Conservation (phyloP, 192 early-diverging fungal genomes). For the Backusella morwellensis region DNA sequence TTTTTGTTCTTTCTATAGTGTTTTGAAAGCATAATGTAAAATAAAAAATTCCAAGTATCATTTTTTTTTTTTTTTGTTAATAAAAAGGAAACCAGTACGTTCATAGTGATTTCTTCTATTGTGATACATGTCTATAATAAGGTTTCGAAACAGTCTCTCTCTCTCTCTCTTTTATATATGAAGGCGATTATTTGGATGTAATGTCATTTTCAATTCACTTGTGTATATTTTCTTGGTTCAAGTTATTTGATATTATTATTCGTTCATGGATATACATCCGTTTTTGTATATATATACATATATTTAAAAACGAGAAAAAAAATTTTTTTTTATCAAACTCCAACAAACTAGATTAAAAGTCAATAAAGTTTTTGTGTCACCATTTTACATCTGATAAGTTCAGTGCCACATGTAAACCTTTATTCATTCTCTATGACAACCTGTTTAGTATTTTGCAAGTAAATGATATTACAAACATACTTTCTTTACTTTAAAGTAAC, state of each 20-base stretch:
- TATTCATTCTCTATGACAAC: background rate
- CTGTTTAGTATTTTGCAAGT: background rate
- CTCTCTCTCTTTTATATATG: background rate
- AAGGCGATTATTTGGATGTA: background rate
- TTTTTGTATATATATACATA: background rate
- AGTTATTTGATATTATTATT: background rate
- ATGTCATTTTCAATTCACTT: background rate
- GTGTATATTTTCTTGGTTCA: background rate
- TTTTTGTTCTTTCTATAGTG: too few relatives aligned
- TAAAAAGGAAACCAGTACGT: too few relatives aligned
- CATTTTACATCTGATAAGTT: background rate
- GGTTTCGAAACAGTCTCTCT: background rate
- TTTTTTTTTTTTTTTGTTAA: too few relatives aligned
- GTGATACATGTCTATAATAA: background rate
- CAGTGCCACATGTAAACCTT: background rate
- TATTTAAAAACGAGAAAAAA: background rate
- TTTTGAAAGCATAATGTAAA: too few relatives aligned
- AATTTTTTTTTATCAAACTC: background rate
- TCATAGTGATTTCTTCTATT: too few relatives aligned
- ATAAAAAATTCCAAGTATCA: too few relatives aligned
- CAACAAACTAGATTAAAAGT: background rate
- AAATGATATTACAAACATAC: too few relatives aligned
- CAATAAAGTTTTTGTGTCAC: background rate
- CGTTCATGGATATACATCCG: background rate
- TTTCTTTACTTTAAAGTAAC: background rate